Percentiles rank a stretch among this genome's conserved stretches.
Conservation (phyloP, 2,329 filamentous ascomycete genomes). For the Cordyceps farinosa region DNA sequence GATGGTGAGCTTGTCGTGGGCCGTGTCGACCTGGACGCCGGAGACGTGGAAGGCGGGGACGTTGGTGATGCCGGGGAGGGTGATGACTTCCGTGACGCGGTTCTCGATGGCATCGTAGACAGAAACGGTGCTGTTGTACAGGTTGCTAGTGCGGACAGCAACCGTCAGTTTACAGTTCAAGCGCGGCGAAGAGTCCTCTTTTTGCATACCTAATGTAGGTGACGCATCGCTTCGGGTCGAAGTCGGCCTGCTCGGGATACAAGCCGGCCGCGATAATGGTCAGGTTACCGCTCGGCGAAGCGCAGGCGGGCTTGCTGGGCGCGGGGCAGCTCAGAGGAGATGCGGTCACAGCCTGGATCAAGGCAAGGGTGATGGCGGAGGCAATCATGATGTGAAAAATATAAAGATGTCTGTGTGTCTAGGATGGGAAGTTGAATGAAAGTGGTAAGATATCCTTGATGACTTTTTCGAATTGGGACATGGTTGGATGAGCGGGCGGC, state of each 20-base stretch:
- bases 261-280: slow-evolving; percentile 18
- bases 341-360: neutral
- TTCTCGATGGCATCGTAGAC: neutral
- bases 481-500: neutral
- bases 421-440: neutral
- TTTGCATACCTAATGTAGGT: slow-evolving; percentile 23
- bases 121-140: slow-evolving; percentile 4
- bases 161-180: neutral
- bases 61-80: slow-evolving; percentile 30
- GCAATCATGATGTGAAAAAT: neutral
- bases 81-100: slow-evolving; percentile 24
- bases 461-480: neutral
- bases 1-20: slow-evolving; percentile 31
- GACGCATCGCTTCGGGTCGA: slow-evolving; percentile 21
- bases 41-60: slow-evolving; percentile 23
- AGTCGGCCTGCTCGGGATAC: slow-evolving; percentile 26
- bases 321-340: neutral
- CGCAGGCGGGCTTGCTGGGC: neutral
- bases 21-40: slow-evolving; percentile 33
- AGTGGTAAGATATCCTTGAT: neutral
- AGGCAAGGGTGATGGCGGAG: neutral
- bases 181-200: slow-evolving; percentile 16
- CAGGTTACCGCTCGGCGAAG: slow-evolving; percentile 2
- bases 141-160: neutral
- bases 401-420: neutral